Conservation (phyloP, 441 rosid species). For the Codiaeum variegatum region DNA sequence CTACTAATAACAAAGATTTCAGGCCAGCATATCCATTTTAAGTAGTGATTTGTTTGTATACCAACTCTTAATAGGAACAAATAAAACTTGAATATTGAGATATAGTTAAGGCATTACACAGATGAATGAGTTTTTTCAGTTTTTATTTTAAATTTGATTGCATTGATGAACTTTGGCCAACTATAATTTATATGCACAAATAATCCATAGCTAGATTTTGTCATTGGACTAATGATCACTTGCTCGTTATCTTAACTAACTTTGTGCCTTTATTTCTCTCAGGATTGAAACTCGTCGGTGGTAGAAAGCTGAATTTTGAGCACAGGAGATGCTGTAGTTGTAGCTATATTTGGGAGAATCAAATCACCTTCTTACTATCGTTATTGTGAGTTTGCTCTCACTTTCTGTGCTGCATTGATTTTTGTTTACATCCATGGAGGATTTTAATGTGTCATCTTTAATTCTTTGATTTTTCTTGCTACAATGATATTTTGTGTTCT, state of each 20-base stretch:
- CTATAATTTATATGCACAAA: neutral
- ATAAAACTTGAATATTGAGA: constrained; percentile 2
- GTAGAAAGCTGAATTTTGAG: neutral
- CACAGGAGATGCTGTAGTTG: neutral
- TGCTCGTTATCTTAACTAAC: neutral
- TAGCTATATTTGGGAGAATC: too few relatives aligned
- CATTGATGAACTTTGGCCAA: neutral
- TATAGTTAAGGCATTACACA: constrained; percentile 3
- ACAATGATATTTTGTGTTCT: neutral
- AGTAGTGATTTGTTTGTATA: neutral
- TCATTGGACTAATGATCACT: neutral
- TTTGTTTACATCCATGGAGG: neutral
- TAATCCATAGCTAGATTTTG: neutral
- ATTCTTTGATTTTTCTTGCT: neutral
- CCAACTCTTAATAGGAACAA: neutral
- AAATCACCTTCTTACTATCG: too few relatives aligned
- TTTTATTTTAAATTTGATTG: neutral
- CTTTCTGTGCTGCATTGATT: constrained; percentile 1
- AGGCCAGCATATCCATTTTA: neutral
- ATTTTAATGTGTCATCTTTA: neutral
- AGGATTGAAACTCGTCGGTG: neutral
- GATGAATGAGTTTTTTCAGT: neutral
- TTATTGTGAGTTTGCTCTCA: constrained; percentile 59
- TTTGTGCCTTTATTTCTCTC: neutral
- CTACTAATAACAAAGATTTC: neutral